Conservation (phyloP, 2,329 filamentous ascomycete genomes). For the Aspergillus niger region DNA sequence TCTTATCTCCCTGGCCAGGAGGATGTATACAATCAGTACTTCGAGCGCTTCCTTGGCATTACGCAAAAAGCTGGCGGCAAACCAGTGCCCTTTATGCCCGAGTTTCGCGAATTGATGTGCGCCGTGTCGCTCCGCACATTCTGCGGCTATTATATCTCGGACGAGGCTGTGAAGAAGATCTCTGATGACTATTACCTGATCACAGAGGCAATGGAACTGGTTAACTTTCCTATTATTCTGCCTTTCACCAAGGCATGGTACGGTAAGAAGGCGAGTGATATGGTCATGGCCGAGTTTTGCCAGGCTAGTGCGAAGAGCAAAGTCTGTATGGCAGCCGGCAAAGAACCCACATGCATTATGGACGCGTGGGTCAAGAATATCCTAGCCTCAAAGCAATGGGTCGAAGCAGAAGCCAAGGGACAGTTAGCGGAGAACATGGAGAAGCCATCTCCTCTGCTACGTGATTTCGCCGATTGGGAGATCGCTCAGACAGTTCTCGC, state of each 20-base stretch:
- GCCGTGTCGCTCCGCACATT: slow-evolving; percentile 87
- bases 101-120: slow-evolving; percentile 86
- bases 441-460: slow-evolving; percentile 52
- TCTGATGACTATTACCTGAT: slow-evolving; percentile 91
- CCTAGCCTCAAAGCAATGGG: slow-evolving; percentile 75
- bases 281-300: slow-evolving; percentile 79
- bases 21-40: slow-evolving; percentile 78
- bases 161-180: slow-evolving; percentile 83
- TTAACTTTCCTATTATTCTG: slow-evolving; percentile 90
- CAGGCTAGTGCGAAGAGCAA: slow-evolving; percentile 85
- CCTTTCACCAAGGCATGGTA: slow-evolving; percentile 90
- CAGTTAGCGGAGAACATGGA: slow-evolving; percentile 50
- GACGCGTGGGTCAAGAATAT: slow-evolving; percentile 84
- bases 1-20: slow-evolving; percentile 87
- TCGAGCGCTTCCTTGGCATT: slow-evolving; percentile 69
- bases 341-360: slow-evolving; percentile 79
- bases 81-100: slow-evolving; percentile 75
- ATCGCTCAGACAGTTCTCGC: slow-evolving; percentile 56
- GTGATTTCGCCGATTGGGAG: slow-evolving; percentile 54
- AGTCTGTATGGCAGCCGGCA: slow-evolving; percentile 77
- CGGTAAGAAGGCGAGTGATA: slow-evolving; percentile 82
- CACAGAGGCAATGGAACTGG: slow-evolving; percentile 84
- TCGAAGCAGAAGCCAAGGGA: slow-evolving; percentile 69
- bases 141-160: slow-evolving; percentile 84
- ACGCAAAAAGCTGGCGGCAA: slow-evolving; percentile 68